A percentile compares a stretch with the other conserved stretches of the same genome.
Conservation (phyloP, 2,329 filamentous ascomycete genomes). For the Acephala macrosclerotiorum region DNA sequence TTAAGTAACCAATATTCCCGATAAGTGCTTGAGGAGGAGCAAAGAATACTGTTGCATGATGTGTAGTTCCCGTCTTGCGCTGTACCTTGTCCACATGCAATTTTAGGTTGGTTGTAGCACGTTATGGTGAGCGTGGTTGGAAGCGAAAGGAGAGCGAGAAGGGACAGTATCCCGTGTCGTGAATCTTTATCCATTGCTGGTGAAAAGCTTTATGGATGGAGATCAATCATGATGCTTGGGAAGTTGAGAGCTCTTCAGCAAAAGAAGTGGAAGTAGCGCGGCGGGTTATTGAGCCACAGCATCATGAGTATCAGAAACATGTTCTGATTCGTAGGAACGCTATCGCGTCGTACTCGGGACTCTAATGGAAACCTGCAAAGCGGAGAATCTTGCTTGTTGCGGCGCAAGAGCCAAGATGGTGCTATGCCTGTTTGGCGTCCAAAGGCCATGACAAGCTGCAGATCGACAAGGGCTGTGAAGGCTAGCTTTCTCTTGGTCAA, state of each 20-base stretch:
- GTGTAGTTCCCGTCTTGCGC: background rate
- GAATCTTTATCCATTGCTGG: background rate
- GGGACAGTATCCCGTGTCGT: background rate
- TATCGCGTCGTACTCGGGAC: too few species aligned
- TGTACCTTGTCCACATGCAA: background rate
- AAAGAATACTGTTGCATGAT: background rate
- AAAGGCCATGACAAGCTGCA: too few species aligned
- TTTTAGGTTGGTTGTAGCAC: background rate
- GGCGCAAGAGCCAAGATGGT: too few species aligned
- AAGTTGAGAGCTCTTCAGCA: background rate
- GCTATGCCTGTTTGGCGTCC: too few species aligned
- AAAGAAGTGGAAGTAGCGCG: background rate
- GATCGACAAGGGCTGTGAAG: too few species aligned
- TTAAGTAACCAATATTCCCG: background rate
- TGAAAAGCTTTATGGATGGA: background rate
- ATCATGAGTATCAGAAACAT: too few species aligned
- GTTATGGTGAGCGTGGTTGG: background rate
- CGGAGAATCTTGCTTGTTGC: too few species aligned
- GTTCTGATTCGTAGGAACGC: too few species aligned
- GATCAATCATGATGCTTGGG: background rate
- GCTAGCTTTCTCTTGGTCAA: too few species aligned
- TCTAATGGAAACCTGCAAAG: too few species aligned
- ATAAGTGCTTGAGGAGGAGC: background rate
- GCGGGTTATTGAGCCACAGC: too few species aligned
- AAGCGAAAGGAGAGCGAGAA: background rate